Conservation (phyloP, 1,284 basidiomycete species). For the Apiotrichum laibachii region DNA sequence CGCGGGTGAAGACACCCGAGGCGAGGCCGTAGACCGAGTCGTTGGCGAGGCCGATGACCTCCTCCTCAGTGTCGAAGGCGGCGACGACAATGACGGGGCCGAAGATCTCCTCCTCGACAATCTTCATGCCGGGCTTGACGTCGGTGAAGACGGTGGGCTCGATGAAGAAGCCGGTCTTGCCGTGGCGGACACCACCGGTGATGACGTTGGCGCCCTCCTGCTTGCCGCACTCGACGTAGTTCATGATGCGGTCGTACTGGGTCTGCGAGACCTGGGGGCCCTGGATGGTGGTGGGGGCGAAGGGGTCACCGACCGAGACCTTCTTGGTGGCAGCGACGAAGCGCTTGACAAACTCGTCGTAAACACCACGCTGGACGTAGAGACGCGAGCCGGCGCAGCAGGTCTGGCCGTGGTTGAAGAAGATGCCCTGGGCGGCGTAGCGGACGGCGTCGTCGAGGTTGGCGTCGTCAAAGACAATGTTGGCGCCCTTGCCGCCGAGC, state of each 20-base stretch:
- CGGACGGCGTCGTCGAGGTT: constrained; percentile 71
- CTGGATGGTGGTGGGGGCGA: constrained; percentile 66
- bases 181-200: constrained; percentile 70
- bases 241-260: constrained; percentile 68
- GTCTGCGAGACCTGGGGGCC: constrained; percentile 73
- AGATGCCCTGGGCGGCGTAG: constrained; percentile 78
- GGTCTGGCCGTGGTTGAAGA: constrained; percentile 63
- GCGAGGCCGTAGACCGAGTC: constrained; percentile 82
- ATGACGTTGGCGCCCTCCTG: constrained; percentile 76
- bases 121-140: constrained; percentile 73
- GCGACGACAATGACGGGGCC: constrained; percentile 62
- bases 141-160: constrained; percentile 76
- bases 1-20: constrained; percentile 77
- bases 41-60: constrained; percentile 76
- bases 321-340: constrained; percentile 33
- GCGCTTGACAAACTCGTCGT: constrained; percentile 58
- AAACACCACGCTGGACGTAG: constrained; percentile 77
- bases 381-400: constrained; percentile 60
- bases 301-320: constrained; percentile 62
- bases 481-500: constrained; percentile 88
- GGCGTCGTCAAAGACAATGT: constrained; percentile 57
- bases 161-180: constrained; percentile 61
- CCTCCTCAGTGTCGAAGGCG: constrained; percentile 71
- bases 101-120: constrained; percentile 88
- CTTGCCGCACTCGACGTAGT: constrained; percentile 82